These are phyloP conservation scores for Lodderomyces pseudojiufengensis DNA, from an alignment of 1,139 yeast genomes.

Conservation along the genomic window DNA sequence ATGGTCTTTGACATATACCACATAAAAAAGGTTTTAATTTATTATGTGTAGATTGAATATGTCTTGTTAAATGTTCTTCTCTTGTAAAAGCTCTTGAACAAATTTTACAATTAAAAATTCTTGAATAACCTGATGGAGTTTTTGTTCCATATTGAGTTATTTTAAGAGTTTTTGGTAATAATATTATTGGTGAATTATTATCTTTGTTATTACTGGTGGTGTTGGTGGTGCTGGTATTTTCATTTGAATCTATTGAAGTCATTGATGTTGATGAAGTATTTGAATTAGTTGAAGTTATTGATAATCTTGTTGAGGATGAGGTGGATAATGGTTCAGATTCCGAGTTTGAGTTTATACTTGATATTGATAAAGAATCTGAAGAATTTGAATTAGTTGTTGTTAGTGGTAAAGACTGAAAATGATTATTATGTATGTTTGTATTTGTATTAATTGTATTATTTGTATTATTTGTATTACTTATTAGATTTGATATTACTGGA, in stretches of 20 bases:
- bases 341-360: not conserved
- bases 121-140: conserved; percentile 44
- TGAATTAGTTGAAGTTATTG: not conserved
- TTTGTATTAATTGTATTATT: too few relatives aligned
- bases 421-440: too few relatives aligned
- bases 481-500: too few relatives aligned
- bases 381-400: too few relatives aligned
- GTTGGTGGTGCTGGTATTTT: not conserved
- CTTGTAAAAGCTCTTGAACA: conserved; percentile 47
- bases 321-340: not conserved
- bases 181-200: not conserved
- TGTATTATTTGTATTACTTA: too few relatives aligned
- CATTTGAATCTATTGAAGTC: not conserved
- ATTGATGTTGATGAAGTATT: not conserved
- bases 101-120: conserved; percentile 40
- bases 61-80: conserved; percentile 47
- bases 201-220: conserved; percentile 1
- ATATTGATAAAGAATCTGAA: too few relatives aligned
- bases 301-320: not conserved
- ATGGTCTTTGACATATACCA: conserved; percentile 92
- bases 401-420: too few relatives aligned
- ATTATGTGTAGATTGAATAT: conserved; percentile 43
- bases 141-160: conserved; percentile 33
- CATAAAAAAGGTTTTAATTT: conserved; percentile 61
- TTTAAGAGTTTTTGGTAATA: not conserved